phyloP scores from a whole-genome alignment of 2,329 filamentous ascomycete genomes.

The Aureobasidium sp. region DNA sequence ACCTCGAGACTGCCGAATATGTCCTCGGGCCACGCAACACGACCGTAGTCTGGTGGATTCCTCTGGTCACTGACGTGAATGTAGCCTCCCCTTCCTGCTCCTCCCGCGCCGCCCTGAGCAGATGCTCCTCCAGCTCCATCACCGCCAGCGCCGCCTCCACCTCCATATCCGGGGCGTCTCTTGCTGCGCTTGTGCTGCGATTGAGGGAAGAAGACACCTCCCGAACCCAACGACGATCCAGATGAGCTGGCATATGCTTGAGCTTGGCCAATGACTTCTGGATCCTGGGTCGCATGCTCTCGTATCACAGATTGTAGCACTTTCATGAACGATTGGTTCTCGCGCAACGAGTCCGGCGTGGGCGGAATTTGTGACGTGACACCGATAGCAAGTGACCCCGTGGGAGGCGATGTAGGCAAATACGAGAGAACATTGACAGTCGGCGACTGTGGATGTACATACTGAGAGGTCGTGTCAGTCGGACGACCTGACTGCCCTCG shows the following conservation, averaged over 20 bases:
- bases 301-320: slow-evolving; percentile 51
- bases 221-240: slow-evolving; percentile 47
- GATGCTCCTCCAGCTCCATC: slow-evolving; percentile 50
- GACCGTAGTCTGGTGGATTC: slow-evolving; percentile 55
- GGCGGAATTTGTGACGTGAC: slow-evolving; percentile 49
- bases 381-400: slow-evolving; percentile 48
- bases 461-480: slow-evolving; percentile 30
- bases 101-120: slow-evolving; percentile 52
- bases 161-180: slow-evolving; percentile 23
- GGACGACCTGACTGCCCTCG: neutral
- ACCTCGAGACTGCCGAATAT: slow-evolving; percentile 60
- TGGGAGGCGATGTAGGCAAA: slow-evolving; percentile 49
- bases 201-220: slow-evolving; percentile 42
- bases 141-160: slow-evolving; percentile 37
- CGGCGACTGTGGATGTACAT: slow-evolving; percentile 41
- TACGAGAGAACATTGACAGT: slow-evolving; percentile 47
- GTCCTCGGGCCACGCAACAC: slow-evolving; percentile 61
- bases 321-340: slow-evolving; percentile 50
- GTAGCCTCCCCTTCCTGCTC: slow-evolving; percentile 53
- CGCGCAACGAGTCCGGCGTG: slow-evolving; percentile 48
- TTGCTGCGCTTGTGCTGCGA: slow-evolving; percentile 24
- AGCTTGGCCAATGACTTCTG: slow-evolving; percentile 51
- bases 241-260: slow-evolving; percentile 53
- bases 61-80: slow-evolving; percentile 57
- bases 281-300: slow-evolving; percentile 49